Evolutionary conservation across 1,284 basidiomycete genomes (phyloP).

Genomic region (Dichomitus squalens): DNA sequence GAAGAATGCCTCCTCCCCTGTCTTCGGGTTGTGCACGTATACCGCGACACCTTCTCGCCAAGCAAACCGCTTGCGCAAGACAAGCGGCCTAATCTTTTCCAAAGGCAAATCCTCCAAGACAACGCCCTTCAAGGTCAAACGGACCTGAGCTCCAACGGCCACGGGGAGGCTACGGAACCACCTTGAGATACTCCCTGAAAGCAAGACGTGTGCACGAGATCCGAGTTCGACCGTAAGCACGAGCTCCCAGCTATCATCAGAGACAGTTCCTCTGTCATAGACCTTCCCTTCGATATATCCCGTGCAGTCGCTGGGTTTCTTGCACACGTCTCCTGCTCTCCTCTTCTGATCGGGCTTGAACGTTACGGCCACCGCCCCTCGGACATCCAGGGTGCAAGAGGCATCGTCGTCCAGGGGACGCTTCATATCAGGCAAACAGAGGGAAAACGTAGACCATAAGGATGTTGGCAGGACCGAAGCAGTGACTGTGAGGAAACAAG

Average conservation of each 20-base stretch:
- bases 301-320: slow-evolving; percentile 15
- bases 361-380: not conserved
- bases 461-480: not conserved
- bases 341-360: slow-evolving; percentile 15
- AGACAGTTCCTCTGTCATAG: slow-evolving; percentile 25
- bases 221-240: slow-evolving; percentile 30
- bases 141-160: slow-evolving; percentile 12
- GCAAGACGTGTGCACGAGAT: slow-evolving; percentile 9
- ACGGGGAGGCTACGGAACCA: slow-evolving; percentile 11
- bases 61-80: slow-evolving; percentile 8
- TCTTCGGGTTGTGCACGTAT: slow-evolving; percentile 10
- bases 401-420: not conserved
- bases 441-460: not conserved
- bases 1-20: slow-evolving; percentile 9
- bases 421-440: not conserved
- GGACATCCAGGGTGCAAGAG: not conserved
- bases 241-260: slow-evolving; percentile 21
- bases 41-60: slow-evolving; percentile 11
- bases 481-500: not conserved
- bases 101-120: slow-evolving; percentile 1
- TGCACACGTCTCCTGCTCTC: slow-evolving; percentile 21
- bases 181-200: slow-evolving; percentile 12
- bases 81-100: not conserved
- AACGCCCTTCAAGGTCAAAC: slow-evolving; percentile 7
- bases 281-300: slow-evolving; percentile 44